Evolutionary conservation across 208 protist species (phyloP).

Genomic region (Phytomonas sp.): DNA sequence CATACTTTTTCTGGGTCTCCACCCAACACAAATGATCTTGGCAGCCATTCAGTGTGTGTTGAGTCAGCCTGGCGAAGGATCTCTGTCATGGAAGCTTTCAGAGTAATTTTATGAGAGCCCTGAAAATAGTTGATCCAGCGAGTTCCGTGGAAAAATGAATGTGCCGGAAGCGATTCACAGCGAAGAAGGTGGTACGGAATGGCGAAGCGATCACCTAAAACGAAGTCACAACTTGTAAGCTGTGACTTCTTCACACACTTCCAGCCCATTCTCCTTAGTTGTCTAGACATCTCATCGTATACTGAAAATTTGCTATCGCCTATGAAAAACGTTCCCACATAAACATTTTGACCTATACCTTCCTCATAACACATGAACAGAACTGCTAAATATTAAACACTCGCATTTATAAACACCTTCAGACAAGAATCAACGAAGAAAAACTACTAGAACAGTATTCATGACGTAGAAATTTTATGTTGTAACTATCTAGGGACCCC

Average conservation of each 20-base stretch:
- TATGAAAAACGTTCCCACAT: constrained; percentile 28
- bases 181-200: constrained; percentile 74
- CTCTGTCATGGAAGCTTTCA: constrained; percentile 69
- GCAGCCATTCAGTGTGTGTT: constrained; percentile 52
- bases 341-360: background rate
- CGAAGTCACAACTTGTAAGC: constrained; percentile 39
- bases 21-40: constrained; percentile 66
- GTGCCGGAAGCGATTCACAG: constrained; percentile 36
- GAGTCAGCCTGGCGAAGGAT: constrained; percentile 38
- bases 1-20: constrained; percentile 37
- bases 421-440: background rate
- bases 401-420: background rate
- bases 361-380: background rate
- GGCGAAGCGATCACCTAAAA: constrained; percentile 75
- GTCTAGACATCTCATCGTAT: constrained; percentile 73
- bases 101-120: constrained; percentile 73
- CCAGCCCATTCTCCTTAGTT: constrained; percentile 56
- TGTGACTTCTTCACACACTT: constrained; percentile 14
- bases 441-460: background rate
- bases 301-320: constrained; percentile 66
- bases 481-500: background rate
- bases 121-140: constrained; percentile 88
- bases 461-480: background rate
- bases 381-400: background rate
- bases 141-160: constrained; percentile 46